phyloP scores from a whole-genome alignment of 176 grass and related monocot species.

The Carex parvula region DNA sequence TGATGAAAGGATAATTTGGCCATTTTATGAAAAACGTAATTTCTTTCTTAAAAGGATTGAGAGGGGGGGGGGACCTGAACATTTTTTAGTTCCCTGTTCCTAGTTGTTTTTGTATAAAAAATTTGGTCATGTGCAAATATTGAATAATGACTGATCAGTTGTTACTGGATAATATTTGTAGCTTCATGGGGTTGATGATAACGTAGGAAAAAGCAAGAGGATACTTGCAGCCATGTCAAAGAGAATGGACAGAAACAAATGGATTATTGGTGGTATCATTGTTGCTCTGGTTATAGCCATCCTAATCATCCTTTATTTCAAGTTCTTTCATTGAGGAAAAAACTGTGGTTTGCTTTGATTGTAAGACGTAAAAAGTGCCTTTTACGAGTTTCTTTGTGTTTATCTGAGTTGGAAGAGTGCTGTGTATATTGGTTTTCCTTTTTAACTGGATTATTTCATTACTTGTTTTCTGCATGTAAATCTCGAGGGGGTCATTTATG shows the following conservation, averaged over 20 bases:
- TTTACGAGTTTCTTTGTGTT: background rate
- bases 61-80: background rate
- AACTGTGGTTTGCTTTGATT: background rate
- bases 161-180: conserved; percentile 25
- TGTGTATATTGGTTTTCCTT: conserved; percentile 17
- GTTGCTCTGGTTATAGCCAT: conserved; percentile 48
- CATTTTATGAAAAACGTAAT: no score
- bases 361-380: background rate
- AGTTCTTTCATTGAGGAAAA: conserved; percentile 49
- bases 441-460: background rate
- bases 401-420: conserved; percentile 18
- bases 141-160: conserved; percentile 11
- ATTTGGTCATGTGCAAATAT: background rate
- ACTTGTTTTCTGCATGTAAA: conserved; percentile 18
- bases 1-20: no score
- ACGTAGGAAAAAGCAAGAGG: conserved; percentile 64
- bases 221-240: conserved; percentile 58
- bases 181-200: conserved; percentile 59
- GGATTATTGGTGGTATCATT: conserved; percentile 63
- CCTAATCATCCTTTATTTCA: conserved; percentile 75
- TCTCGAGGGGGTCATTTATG: background rate
- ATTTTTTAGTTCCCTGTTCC: background rate
- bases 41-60: no score
- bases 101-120: background rate
- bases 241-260: conserved; percentile 87